Conservation (phyloP, 2,329 filamentous ascomycete genomes). For the Cercospora zeina region DNA sequence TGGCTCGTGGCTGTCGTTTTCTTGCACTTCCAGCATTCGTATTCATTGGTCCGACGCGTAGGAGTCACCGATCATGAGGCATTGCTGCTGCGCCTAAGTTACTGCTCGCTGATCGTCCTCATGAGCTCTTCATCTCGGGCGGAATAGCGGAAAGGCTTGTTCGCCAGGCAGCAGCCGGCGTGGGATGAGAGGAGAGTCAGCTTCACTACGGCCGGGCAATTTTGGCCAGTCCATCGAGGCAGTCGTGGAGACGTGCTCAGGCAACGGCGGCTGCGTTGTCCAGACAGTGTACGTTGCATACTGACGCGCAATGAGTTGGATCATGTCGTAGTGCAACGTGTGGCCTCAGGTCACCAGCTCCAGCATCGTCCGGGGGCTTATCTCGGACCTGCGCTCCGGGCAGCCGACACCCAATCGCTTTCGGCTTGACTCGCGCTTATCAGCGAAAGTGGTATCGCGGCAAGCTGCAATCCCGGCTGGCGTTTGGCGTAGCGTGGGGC, state of each 20-base stretch:
- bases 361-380: background rate
- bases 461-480: conserved; percentile 16
- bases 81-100: background rate
- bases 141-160: background rate
- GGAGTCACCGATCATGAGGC: background rate
- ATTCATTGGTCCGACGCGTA: background rate
- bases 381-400: conserved; percentile 13
- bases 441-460: conserved; percentile 17
- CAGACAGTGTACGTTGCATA: background rate
- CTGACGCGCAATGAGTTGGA: background rate
- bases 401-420: background rate
- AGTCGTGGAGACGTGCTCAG: background rate
- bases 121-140: background rate
- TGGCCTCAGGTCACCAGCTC: conserved; percentile 7
- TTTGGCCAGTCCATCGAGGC: background rate
- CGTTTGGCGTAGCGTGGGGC: conserved; percentile 22
- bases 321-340: conserved; percentile 8
- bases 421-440: conserved; percentile 7
- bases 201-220: background rate
- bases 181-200: background rate
- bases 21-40: background rate
- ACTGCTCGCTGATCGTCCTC: too few species aligned
- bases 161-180: conserved; percentile 4
- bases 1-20: background rate
- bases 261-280: conserved; percentile 1